Conservation (phyloP, 495 filamentous ascomycete species). For the Thozetella sp. region DNA sequence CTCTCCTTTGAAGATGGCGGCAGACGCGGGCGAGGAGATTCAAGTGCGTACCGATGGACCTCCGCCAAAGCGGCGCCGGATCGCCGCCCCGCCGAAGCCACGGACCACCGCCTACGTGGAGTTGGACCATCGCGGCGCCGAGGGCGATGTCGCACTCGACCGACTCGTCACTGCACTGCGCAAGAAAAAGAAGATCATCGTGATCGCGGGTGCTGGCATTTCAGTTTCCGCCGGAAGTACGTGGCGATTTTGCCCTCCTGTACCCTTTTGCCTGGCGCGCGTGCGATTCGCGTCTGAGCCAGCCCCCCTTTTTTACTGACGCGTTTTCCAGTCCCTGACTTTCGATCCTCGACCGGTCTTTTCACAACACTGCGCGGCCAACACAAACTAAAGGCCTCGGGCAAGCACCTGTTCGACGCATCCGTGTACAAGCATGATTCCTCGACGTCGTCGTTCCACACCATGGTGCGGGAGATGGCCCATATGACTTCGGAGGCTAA, state of each 20-base stretch:
- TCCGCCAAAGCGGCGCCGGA: slow-evolving; percentile 75
- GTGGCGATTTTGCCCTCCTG: slow-evolving; percentile 34
- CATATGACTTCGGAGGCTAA: slow-evolving; percentile 70
- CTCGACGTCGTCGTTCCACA: slow-evolving; percentile 87
- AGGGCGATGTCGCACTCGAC: slow-evolving; percentile 55
- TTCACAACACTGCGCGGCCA: slow-evolving; percentile 82
- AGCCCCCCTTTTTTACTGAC: slow-evolving; percentile 18
- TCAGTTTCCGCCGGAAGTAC: slow-evolving; percentile 94
- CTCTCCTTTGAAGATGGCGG: slow-evolving; percentile 36
- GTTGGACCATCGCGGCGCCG: slow-evolving; percentile 54
- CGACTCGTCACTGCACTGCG: slow-evolving; percentile 75
- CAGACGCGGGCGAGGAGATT: slow-evolving; percentile 38
- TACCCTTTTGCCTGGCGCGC: not conserved
- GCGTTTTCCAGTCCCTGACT: slow-evolving; percentile 78
- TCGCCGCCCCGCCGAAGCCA: slow-evolving; percentile 63
- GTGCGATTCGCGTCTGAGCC: not conserved
- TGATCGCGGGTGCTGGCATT: slow-evolving; percentile 95
- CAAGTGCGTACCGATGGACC: slow-evolving; percentile 59
- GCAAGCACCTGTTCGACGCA: slow-evolving; percentile 95
- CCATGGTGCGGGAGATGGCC: slow-evolving; percentile 90
- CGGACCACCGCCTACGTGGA: slow-evolving; percentile 79
- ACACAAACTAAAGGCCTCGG: slow-evolving; percentile 89
- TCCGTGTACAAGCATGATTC: slow-evolving; percentile 92
- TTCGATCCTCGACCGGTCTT: slow-evolving; percentile 85
- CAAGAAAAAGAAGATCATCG: slow-evolving; percentile 92